phyloP scores from a whole-genome alignment of 805 yeast species.

The Lachancea sp. region DNA sequence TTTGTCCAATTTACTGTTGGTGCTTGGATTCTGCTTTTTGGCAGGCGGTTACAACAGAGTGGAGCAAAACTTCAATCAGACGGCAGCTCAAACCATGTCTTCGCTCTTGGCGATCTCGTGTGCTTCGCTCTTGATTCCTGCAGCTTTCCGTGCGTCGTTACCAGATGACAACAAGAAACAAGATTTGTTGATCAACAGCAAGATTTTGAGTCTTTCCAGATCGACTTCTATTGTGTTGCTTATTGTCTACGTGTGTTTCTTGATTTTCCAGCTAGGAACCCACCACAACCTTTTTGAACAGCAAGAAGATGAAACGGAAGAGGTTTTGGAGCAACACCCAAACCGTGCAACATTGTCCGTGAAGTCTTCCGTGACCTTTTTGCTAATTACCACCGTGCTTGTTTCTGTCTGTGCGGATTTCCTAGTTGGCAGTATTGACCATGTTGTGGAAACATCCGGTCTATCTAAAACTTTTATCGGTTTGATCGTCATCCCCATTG shows the following conservation, averaged over 20 bases:
- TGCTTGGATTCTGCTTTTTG: slow-evolving; percentile 90
- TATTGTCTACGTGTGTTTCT: slow-evolving; percentile 66
- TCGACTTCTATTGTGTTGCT: slow-evolving; percentile 79
- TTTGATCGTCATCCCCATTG: slow-evolving; percentile 87
- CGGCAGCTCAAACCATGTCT: slow-evolving; percentile 97
- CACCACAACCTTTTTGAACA: slow-evolving; percentile 72
- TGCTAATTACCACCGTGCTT: slow-evolving; percentile 61
- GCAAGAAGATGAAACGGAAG: slow-evolving; percentile 38
- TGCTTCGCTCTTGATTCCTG: slow-evolving; percentile 85
- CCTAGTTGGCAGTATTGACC: slow-evolving; percentile 89
- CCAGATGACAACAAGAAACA: slow-evolving; percentile 41
- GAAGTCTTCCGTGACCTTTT: slow-evolving; percentile 43
- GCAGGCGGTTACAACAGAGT: slow-evolving; percentile 86
- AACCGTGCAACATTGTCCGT: slow-evolving; percentile 41
- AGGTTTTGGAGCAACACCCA: slow-evolving; percentile 23
- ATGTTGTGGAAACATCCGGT: slow-evolving; percentile 75
- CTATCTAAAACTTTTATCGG: slow-evolving; percentile 94
- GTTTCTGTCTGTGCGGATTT: slow-evolving; percentile 92
- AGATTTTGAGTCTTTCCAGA: slow-evolving; percentile 70
- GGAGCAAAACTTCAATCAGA: slow-evolving; percentile 86
- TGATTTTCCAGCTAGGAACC: slow-evolving; percentile 83
- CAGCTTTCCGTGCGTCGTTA: slow-evolving; percentile 85
- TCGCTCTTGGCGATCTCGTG: slow-evolving; percentile 88
- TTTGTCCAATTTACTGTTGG: slow-evolving; percentile 78
- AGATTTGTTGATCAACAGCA: slow-evolving; percentile 30